phyloP scores from a whole-genome alignment of 2,329 filamentous ascomycete species.

The Pezicula radicicola region DNA sequence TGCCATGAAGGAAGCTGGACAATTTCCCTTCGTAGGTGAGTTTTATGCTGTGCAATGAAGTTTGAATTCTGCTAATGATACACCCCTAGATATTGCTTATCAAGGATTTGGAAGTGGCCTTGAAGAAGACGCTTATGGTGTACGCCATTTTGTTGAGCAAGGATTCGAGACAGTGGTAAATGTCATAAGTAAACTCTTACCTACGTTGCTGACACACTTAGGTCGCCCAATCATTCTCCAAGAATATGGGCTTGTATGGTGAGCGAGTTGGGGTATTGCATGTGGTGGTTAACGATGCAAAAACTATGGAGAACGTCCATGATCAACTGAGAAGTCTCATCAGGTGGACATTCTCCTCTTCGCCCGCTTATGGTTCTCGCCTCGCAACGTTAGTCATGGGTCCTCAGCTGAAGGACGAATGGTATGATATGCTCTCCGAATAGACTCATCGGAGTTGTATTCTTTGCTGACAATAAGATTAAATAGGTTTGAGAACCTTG shows the following conservation, averaged over 20 bases:
- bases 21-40: constrained; percentile 20
- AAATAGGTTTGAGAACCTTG: background rate
- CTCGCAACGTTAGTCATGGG: constrained; percentile 20
- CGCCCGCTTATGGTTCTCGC: constrained; percentile 25
- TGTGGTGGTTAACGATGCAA: constrained; percentile 15
- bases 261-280: constrained; percentile 32
- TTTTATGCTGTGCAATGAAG: too few species aligned
- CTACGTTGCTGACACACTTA: background rate
- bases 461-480: background rate
- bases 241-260: constrained; percentile 36
- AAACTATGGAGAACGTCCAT: constrained; percentile 17
- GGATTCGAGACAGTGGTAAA: constrained; percentile 30
- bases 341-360: constrained; percentile 26
- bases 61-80: background rate
- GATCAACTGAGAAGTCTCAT: constrained; percentile 27
- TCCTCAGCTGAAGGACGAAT: background rate
- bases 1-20: constrained; percentile 16
- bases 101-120: constrained; percentile 32
- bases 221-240: constrained; percentile 32
- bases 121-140: constrained; percentile 29
- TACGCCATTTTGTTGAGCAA: constrained; percentile 22
- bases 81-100: constrained; percentile 34
- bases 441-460: background rate
- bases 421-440: background rate
- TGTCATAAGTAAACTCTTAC: background rate